Evolutionary conservation across 257 asterid genomes (phyloP).

Genomic region (Nyctanthes arbortristis): DNA sequence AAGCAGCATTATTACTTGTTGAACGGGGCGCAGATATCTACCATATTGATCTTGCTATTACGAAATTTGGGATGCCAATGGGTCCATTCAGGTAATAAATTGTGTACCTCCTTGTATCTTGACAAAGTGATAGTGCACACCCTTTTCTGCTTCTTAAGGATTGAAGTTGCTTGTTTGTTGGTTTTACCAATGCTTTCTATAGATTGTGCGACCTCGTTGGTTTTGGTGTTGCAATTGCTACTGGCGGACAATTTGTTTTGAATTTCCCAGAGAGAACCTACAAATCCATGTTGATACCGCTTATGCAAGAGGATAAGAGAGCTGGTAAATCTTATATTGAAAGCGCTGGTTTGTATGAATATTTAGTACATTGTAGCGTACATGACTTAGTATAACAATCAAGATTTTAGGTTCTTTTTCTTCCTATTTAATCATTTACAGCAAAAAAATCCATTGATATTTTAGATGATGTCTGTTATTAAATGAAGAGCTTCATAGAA

Average conservation of each 20-base stretch:
- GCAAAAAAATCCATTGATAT: no score
- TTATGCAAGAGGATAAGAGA: conserved; percentile 93
- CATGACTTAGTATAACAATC: no score
- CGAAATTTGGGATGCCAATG: conserved; percentile 97
- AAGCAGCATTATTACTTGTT: conserved; percentile 80
- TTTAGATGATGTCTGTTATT: background rate
- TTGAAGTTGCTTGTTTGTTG: conserved; percentile 4
- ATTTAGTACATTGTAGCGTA: no score
- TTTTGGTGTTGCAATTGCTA: conserved; percentile 84
- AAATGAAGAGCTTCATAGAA: conserved; percentile 10
- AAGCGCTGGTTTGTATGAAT: no score
- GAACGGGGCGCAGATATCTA: conserved; percentile 88
- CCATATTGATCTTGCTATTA: conserved; percentile 66
- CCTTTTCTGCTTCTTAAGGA: background rate
- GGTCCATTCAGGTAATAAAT: conserved; percentile 88
- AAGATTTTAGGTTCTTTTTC: no score
- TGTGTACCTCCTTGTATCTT: no score
- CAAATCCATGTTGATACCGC: conserved; percentile 79
- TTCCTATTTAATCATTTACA: no score
- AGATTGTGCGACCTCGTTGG: conserved; percentile 94
- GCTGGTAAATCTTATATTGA: conserved; percentile 61
- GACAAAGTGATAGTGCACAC: no score
- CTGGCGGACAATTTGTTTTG: conserved; percentile 71
- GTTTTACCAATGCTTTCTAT: conserved; percentile 8
- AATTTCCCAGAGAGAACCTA: conserved; percentile 85